Evolutionary conservation across 768 basidiomycete species (phyloP), one percentile per base, ranked within the genome.

Genomic region (Amanita rimosa): DNA sequence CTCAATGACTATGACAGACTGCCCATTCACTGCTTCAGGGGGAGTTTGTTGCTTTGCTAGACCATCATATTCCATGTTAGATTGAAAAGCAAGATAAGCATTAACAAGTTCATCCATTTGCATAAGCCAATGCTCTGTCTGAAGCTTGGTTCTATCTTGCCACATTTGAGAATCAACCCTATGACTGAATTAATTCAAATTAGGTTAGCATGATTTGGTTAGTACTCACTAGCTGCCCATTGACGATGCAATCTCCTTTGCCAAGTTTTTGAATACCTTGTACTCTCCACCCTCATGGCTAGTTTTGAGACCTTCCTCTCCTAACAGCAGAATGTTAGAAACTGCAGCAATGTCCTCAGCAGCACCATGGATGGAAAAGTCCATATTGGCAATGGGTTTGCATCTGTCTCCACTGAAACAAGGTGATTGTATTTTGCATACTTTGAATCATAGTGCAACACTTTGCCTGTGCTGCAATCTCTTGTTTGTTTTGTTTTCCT

Each of bases 271-370:
- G 22, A 50, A 50, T 16, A 53, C 52, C 27, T 50, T 49, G 36
- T 40, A 31, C 17, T 53, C 44, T 1, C 52, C 52, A 40, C 52
- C 52, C 35, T 53, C 52, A 39, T 46, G 47, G 39, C 52, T 53
- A 16, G 46, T 50, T 17, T 53, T 49, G 6, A 53, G 11, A 17
- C 49, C 52, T 13, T 53, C 52, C 10, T 53, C 49, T 2, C 52
- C 52, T 24, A 49, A 49, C 14, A 44, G 44, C 22, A 47, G 17
- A 6, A 26, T 46, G 27, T 53, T 43, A 31, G 49, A 29, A 14
- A 46, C 49, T 26, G 49, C 49, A 21, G 21, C 24, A 31, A 53
- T 43, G 39, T 53, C 52, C 6, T 46, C 49, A 16, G 43, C 34
- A 11, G 41, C 14, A 27, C 26, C 21, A 38, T 47, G 39, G 40